Conservation (phyloP, 2,329 filamentous ascomycete genomes). For the Cercospora janseana region DNA sequence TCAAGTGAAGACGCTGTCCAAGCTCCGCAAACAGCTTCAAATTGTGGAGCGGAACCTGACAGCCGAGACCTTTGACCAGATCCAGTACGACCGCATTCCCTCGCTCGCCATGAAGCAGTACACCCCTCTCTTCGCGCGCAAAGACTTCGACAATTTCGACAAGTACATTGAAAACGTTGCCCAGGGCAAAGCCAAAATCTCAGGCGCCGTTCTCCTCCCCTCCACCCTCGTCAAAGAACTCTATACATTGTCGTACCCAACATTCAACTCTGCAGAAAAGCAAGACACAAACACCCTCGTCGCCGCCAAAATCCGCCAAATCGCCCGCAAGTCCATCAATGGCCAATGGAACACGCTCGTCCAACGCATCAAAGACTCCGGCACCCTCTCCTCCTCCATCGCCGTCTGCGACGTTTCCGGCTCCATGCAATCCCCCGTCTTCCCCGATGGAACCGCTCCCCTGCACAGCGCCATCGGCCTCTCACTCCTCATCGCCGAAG, state of each 20-base stretch:
- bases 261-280: not conserved
- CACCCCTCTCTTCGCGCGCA: conserved; percentile 49
- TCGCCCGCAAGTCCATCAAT: conserved; percentile 45
- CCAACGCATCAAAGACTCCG: conserved; percentile 57
- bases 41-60: conserved; percentile 56
- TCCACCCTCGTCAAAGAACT: conserved; percentile 46
- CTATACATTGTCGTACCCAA: too few relatives aligned
- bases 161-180: conserved; percentile 53
- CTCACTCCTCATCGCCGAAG: conserved; percentile 56
- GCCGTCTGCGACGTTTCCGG: conserved; percentile 59
- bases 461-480: conserved; percentile 57
- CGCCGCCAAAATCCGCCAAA: conserved; percentile 33
- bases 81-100: conserved; percentile 58
- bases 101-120: conserved; percentile 59
- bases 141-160: conserved; percentile 53
- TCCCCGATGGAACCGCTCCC: conserved; percentile 50
- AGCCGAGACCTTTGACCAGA: conserved; percentile 48
- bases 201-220: conserved; percentile 56
- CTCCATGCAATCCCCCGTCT: conserved; percentile 48
- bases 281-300: conserved; percentile 29
- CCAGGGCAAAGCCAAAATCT: conserved; percentile 51
- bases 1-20: conserved; percentile 50
- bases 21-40: conserved; percentile 54
- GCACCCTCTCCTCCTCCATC: conserved; percentile 53
- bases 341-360: conserved; percentile 59